Conservation (phyloP, 148 eudicot species). For the Arbutus unedo region DNA sequence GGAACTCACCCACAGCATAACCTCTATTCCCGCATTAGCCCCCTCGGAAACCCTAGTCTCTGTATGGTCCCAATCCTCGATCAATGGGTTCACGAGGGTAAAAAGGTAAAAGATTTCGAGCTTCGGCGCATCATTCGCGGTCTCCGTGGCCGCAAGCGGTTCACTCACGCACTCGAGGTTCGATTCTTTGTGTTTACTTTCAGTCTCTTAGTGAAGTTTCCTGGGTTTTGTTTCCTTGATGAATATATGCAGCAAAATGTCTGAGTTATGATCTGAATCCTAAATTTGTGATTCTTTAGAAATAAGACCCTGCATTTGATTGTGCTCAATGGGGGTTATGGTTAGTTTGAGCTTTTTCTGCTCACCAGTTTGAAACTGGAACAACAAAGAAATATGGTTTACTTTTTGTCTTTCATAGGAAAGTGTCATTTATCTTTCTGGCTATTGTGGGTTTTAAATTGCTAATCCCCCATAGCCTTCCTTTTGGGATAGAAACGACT, state of each 20-base stretch:
- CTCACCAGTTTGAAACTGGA: not conserved
- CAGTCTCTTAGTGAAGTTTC: not conserved
- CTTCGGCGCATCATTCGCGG: conserved; percentile 37
- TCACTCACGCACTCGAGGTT: conserved; percentile 52
- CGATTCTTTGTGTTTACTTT: not conserved
- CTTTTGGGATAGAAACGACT: too few relatives aligned
- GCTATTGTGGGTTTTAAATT: not conserved
- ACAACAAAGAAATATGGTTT: not conserved
- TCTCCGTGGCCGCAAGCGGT: conserved; percentile 41
- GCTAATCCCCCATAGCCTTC: not conserved
- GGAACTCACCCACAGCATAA: not conserved
- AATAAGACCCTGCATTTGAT: not conserved
- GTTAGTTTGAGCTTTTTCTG: not conserved
- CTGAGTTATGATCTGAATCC: not conserved
- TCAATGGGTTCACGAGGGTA: conserved; percentile 44
- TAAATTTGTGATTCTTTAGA: not conserved
- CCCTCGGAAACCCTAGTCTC: conserved; percentile 23
- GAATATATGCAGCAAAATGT: not conserved
- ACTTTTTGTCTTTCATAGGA: not conserved
- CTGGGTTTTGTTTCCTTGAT: not conserved
- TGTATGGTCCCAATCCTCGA: conserved; percentile 39
- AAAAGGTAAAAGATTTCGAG: conserved; percentile 21
- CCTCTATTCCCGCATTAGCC: conserved; percentile 37
- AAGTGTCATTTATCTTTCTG: not conserved
- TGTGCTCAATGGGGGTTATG: not conserved